Conservation (phyloP, 1,284 basidiomycete genomes). For the Apiotrichum sp. region DNA sequence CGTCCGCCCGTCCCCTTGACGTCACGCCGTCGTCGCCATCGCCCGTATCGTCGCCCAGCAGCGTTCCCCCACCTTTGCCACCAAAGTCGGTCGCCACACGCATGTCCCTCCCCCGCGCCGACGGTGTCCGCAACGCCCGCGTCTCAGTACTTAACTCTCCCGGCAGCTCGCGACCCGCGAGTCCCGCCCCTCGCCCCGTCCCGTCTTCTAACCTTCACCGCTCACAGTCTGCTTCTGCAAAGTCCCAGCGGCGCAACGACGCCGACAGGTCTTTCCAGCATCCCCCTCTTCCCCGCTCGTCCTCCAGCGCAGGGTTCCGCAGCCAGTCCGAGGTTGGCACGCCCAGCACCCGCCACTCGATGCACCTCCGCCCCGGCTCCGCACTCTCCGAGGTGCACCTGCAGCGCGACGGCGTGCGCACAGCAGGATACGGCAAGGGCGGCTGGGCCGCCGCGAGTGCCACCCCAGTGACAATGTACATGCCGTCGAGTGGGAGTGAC, state of each 20-base stretch:
- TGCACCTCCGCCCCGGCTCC: background rate
- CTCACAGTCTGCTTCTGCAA: background rate
- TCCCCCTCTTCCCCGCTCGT: background rate
- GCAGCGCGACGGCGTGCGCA: background rate
- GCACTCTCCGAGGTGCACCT: slow-evolving; percentile 15
- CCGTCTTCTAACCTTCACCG: background rate
- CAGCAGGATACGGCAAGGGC: slow-evolving; percentile 33
- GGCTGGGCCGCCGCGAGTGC: slow-evolving; percentile 40
- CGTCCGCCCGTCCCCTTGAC: background rate
- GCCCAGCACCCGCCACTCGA: background rate
- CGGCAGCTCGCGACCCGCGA: background rate
- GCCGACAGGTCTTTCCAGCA: background rate
- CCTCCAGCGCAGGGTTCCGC: background rate
- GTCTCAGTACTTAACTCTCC: background rate
- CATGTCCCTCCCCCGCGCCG: too few relatives aligned
- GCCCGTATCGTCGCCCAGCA: background rate
- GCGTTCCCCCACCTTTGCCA: slow-evolving; percentile 1
- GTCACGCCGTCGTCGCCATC: background rate
- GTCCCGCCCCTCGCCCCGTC: background rate
- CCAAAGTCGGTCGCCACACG: background rate
- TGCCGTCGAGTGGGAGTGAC: slow-evolving; percentile 27
- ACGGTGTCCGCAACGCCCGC: background rate
- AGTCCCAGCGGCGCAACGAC: background rate
- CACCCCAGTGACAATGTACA: slow-evolving; percentile 35
- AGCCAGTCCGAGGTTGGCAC: background rate